These are phyloP conservation scores for Chalciporus pseudorubinellus DNA, from an alignment of 768 basidiomycete species.

Conservation along the genomic window DNA sequence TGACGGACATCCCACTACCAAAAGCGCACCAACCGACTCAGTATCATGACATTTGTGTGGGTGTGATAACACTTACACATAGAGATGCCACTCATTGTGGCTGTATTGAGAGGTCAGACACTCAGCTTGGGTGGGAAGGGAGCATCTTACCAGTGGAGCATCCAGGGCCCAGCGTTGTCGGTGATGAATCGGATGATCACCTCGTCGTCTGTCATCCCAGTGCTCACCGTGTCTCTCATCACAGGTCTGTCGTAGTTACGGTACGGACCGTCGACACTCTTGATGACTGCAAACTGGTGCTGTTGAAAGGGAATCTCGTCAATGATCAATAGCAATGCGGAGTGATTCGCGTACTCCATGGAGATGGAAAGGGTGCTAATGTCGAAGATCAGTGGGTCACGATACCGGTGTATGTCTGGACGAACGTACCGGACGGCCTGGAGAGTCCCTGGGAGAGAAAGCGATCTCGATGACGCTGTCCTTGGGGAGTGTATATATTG, in stretches of 20 bases:
- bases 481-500: constrained; percentile 13
- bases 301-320: constrained; percentile 8
- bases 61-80: constrained; percentile 20
- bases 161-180: constrained; percentile 66
- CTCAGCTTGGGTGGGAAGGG: not conserved
- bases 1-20: constrained; percentile 11
- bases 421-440: constrained; percentile 33
- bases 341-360: constrained; percentile 13
- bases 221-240: constrained; percentile 47
- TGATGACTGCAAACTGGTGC: constrained; percentile 42
- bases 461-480: constrained; percentile 13
- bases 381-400: not conserved
- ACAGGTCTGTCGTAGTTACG: constrained; percentile 49
- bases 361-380: constrained; percentile 21
- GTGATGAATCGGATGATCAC: constrained; percentile 63
- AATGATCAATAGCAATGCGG: not conserved
- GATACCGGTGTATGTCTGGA: not conserved
- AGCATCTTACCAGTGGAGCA: constrained; percentile 36
- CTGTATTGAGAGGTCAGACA: constrained; percentile 13
- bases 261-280: constrained; percentile 34
- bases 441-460: constrained; percentile 11
- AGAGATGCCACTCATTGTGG: constrained; percentile 40
- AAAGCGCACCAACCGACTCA: not conserved
- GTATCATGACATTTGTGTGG: not conserved
- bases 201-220: constrained; percentile 31